phyloP scores from a whole-genome alignment of 306 rosid species.

The Lathyrus tuberosus region DNA sequence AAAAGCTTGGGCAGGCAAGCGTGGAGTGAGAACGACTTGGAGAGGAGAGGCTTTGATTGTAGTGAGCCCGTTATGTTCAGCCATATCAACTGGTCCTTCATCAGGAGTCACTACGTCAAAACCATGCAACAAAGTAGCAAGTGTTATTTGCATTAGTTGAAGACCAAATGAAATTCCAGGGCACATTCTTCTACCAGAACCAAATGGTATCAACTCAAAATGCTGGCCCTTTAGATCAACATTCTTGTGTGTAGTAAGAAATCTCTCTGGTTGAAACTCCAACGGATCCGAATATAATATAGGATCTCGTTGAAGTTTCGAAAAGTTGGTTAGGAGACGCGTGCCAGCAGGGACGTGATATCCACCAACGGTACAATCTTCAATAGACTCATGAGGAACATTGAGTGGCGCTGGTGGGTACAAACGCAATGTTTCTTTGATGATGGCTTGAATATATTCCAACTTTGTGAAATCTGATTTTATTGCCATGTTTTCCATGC shows the following conservation, averaged over 20 bases:
- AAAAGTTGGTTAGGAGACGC: constrained; percentile 45
- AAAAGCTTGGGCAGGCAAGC: not conserved
- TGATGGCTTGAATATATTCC: constrained; percentile 49
- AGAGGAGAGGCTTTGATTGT: constrained; percentile 35
- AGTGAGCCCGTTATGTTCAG: constrained; percentile 27
- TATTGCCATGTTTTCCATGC: constrained; percentile 11
- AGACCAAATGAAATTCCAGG: constrained; percentile 26
- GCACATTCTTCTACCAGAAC: constrained; percentile 41
- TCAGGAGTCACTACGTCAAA: constrained; percentile 34
- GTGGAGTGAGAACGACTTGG: constrained; percentile 37
- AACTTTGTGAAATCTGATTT: constrained; percentile 47
- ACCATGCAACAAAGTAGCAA: constrained; percentile 36
- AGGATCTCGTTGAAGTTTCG: constrained; percentile 51
- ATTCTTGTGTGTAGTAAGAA: constrained; percentile 27
- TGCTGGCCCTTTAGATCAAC: constrained; percentile 26
- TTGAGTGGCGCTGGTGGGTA: constrained; percentile 52
- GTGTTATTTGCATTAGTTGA: constrained; percentile 25
- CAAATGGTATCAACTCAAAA: constrained; percentile 36
- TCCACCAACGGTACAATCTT: constrained; percentile 59
- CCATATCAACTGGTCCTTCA: constrained; percentile 27
- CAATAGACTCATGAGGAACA: constrained; percentile 38
- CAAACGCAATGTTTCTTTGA: constrained; percentile 59
- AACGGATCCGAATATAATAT: not conserved
- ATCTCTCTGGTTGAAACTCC: constrained; percentile 43
- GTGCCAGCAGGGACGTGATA: constrained; percentile 48